Evolutionary conservation across 495 filamentous ascomycete genomes (phyloP).

Genomic region (Bathelium albidoporum): DNA sequence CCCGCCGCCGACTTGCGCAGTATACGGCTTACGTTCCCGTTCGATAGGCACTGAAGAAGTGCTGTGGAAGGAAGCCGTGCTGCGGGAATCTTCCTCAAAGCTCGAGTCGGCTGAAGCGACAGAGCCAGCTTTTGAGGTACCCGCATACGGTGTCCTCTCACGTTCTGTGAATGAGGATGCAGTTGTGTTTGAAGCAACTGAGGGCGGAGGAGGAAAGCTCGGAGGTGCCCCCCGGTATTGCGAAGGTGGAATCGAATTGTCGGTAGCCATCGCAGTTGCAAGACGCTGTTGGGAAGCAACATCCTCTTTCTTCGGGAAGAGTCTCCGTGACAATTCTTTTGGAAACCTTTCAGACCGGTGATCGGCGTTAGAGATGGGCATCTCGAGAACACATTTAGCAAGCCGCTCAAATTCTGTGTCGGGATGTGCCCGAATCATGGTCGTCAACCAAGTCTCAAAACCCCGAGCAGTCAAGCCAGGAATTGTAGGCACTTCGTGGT

Average conservation of each 20-base stretch:
- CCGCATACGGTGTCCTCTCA: slow-evolving; percentile 41
- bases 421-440: slow-evolving; percentile 66
- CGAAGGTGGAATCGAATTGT: slow-evolving; percentile 16
- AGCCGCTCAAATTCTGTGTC: slow-evolving; percentile 67
- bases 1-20: slow-evolving; percentile 44
- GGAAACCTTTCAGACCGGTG: slow-evolving; percentile 66
- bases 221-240: neutral
- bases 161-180: slow-evolving; percentile 36
- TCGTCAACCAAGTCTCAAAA: slow-evolving; percentile 67
- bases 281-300: slow-evolving; percentile 26
- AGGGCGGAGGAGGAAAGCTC: slow-evolving; percentile 16
- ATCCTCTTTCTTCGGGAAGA: slow-evolving; percentile 48
- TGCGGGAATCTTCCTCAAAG: slow-evolving; percentile 40
- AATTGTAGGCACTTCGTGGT: slow-evolving; percentile 48
- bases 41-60: slow-evolving; percentile 41
- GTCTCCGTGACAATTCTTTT: slow-evolving; percentile 61
- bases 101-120: slow-evolving; percentile 17
- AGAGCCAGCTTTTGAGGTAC: slow-evolving; percentile 21
- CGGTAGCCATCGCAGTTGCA: slow-evolving; percentile 23
- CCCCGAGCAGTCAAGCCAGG: slow-evolving; percentile 72
- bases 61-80: slow-evolving; percentile 19
- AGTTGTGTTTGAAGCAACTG: neutral
- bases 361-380: slow-evolving; percentile 68
- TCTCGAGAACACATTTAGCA: slow-evolving; percentile 56
- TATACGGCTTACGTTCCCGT: slow-evolving; percentile 54